A percentile compares a stretch with the other conserved stretches of the same genome.
These are phyloP conservation scores for Leccinellum albellum DNA, from an alignment of 768 basidiomycete genomes.

Conservation along the genomic window DNA sequence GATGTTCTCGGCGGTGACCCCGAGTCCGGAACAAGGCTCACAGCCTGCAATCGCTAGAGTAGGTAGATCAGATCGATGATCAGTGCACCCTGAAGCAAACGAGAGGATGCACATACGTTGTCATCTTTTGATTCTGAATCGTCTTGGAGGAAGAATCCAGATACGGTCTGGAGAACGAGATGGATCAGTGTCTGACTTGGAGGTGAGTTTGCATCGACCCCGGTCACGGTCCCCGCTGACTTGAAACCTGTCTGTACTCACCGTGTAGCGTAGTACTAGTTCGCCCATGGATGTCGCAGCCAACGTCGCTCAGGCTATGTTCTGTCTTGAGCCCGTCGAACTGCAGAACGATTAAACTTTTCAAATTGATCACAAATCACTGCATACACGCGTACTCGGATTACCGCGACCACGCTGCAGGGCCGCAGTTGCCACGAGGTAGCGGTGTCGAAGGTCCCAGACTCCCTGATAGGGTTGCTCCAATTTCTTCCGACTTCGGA, in stretches of 20 bases:
- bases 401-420: too few species aligned
- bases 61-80: background rate
- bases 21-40: slow-evolving; percentile 5
- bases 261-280: slow-evolving; percentile 12
- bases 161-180: slow-evolving; percentile 1
- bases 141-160: slow-evolving; percentile 19
- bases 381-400: too few species aligned
- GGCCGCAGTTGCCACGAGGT: too few species aligned
- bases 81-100: background rate
- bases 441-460: too few species aligned
- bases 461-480: too few species aligned
- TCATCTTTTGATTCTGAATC: slow-evolving; percentile 14
- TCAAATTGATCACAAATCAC: too few species aligned
- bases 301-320: background rate
- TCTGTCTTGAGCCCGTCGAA: background rate
- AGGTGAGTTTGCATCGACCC: background rate
- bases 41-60: slow-evolving; percentile 4
- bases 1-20: background rate
- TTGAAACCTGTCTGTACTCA: too few species aligned
- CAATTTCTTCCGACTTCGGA: too few species aligned
- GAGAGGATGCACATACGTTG: slow-evolving; percentile 5
- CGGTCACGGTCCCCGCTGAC: too few species aligned
- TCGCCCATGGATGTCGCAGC: background rate
- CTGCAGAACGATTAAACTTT: too few species aligned
- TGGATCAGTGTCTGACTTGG: background rate